phyloP scores from a whole-genome alignment of 1,139 yeast genomes.

The Magnusiomyces magnusii region DNA sequence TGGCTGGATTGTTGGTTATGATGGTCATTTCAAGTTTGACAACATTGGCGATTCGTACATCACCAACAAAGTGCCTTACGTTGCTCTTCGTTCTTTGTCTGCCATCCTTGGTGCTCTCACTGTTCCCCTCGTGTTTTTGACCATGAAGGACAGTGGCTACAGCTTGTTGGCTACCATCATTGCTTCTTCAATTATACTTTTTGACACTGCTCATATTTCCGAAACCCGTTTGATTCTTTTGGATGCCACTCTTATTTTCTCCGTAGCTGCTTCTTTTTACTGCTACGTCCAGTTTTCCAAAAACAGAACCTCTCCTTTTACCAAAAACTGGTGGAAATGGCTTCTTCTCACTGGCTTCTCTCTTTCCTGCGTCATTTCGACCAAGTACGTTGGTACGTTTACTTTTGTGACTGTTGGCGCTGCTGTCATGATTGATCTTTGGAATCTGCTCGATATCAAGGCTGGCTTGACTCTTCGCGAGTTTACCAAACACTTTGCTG shows the following conservation, averaged over 20 bases:
- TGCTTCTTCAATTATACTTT: conserved; percentile 72
- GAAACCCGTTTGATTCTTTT: conserved; percentile 86
- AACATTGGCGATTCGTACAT: conserved; percentile 81
- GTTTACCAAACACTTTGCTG: conserved; percentile 62
- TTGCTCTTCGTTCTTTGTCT: conserved; percentile 74
- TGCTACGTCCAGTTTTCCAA: conserved; percentile 75
- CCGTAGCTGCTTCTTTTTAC: conserved; percentile 73
- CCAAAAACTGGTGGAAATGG: conserved; percentile 82
- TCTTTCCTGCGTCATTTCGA: conserved; percentile 79
- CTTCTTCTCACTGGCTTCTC: conserved; percentile 72
- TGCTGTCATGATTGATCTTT: conserved; percentile 79
- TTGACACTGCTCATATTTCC: conserved; percentile 87
- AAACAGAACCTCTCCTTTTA: conserved; percentile 58
- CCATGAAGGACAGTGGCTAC: conserved; percentile 77
- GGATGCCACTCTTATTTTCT: conserved; percentile 79
- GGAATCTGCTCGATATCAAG: conserved; percentile 71
- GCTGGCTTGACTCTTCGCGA: conserved; percentile 57
- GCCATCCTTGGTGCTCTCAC: conserved; percentile 80
- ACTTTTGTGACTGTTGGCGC: conserved; percentile 81
- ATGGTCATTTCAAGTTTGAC: conserved; percentile 86
- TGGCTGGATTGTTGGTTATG: conserved; percentile 83
- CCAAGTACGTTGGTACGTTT: conserved; percentile 93
- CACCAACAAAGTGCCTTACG: conserved; percentile 72
- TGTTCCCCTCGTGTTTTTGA: conserved; percentile 73
- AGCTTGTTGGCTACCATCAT: conserved; percentile 70